Percentiles rank a stretch among this genome's conserved stretches.
Conservation (phyloP, 164 flowering plant genomes). For the Nymphaea colorata region DNA sequence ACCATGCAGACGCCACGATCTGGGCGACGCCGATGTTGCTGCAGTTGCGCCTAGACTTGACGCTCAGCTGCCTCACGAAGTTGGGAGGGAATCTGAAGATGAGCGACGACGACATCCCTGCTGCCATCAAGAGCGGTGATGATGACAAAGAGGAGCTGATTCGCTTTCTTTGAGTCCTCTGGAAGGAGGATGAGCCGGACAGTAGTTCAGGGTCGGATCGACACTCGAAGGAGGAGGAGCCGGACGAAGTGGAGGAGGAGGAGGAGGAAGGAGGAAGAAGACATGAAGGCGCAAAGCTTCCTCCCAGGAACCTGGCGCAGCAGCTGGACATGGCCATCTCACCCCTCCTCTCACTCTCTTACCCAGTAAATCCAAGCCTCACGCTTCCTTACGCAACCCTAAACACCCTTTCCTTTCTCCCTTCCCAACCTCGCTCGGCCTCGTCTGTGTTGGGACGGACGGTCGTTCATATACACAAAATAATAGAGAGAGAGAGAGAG, state of each 20-base stretch:
- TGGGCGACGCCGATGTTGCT: conserved; percentile 98
- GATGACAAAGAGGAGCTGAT: too few species aligned
- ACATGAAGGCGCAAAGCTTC: background rate
- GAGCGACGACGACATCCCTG: conserved; percentile 25
- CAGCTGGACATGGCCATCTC: too few species aligned
- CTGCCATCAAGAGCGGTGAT: background rate
- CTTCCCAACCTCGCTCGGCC: too few species aligned
- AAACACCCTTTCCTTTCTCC: too few species aligned
- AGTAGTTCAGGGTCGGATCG: conserved; percentile 48
- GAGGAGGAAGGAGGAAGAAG: conserved; percentile 22
- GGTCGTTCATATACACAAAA: too few species aligned
- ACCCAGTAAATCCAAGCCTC: too few species aligned
- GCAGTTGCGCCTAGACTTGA: conserved; percentile 82
- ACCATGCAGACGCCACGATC: conserved; percentile 85
- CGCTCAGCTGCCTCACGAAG: conserved; percentile 85
- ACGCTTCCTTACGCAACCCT: too few species aligned
- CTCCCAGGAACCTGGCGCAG: too few species aligned
- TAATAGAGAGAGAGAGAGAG: too few species aligned
- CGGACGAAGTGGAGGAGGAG: conserved; percentile 20
- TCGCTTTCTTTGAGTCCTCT: too few species aligned
- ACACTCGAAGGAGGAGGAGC: conserved; percentile 41
- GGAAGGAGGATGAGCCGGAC: conserved; percentile 10
- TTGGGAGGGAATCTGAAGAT: conserved; percentile 81
- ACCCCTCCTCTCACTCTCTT: too few species aligned
- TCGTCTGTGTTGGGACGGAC: too few species aligned